Conservation (phyloP, 2,329 filamentous ascomycete species). For the Sclerotinia subarctica region DNA sequence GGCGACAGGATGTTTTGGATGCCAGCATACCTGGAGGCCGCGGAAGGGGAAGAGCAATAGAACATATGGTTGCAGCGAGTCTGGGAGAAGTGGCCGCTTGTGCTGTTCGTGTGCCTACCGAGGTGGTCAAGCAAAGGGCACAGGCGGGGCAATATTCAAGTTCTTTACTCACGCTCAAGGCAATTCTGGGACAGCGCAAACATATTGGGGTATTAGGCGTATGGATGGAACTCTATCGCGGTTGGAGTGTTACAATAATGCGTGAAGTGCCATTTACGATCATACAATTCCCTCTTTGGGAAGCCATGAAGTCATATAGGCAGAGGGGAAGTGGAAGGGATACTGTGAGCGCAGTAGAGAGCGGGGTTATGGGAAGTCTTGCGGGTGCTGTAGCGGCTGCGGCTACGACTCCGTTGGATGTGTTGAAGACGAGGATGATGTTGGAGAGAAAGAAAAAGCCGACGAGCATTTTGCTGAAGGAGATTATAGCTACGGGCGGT, state of each 20-base stretch:
- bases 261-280: conserved; percentile 96
- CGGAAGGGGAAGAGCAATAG: conserved; percentile 40
- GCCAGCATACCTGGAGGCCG: conserved; percentile 21
- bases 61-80: conserved; percentile 82
- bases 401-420: conserved; percentile 88
- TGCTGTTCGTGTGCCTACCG: conserved; percentile 86
- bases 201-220: conserved; percentile 54
- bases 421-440: conserved; percentile 97
- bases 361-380: conserved; percentile 78
- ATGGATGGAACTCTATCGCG: conserved; percentile 82
- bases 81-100: conserved; percentile 90
- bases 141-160: conserved; percentile 81
- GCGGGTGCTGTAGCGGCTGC: conserved; percentile 83
- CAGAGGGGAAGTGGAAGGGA: conserved; percentile 43
- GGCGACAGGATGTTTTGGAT: background rate
- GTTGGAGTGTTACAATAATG: conserved; percentile 89
- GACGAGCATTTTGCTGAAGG: conserved; percentile 56
- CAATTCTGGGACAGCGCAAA: conserved; percentile 58
- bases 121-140: conserved; percentile 95
- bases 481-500: conserved; percentile 64
- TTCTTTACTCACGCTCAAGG: conserved; percentile 62
- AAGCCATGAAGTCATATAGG: conserved; percentile 77
- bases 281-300: conserved; percentile 97
- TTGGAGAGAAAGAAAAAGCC: conserved; percentile 67
- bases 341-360: conserved; percentile 69